Evolutionary conservation across 352 stramenopile genomes (phyloP), one percentile per base, ranked within the genome.

Genomic region (Globisporangium spinosum): DNA sequence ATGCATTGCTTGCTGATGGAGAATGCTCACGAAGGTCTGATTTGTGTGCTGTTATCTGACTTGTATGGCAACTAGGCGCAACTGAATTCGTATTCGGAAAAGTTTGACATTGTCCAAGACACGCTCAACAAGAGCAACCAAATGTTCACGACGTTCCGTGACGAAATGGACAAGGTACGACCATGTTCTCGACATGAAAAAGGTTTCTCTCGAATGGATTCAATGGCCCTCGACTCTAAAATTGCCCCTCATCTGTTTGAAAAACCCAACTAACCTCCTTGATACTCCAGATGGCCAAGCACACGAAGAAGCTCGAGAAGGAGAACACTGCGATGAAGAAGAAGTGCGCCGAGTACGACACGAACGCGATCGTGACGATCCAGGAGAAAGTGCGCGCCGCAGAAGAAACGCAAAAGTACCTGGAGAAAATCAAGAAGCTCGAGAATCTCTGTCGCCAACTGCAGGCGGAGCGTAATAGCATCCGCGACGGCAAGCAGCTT

Each of bases 271-370:
- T 4, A 49, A 49, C 4, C 40, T n/a, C 40, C 40, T 49, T n/a
- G 2, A 20, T n/a, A 51, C 20, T 51, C 7, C 20, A 85, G 72
- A 93, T 96, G 86, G 74, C 77, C 38, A 96, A 96, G 73, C 79
- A 88, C 20, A 93, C 83, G n/a, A 94, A 94, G 68, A 89, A 89
- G 49, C 70, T 96, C 2, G 88, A 96, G 71, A 96, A 94, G 63
- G 88, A 96, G 56, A 96, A 96, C 64, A 43, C 75, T 22, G 73
- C 85, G 17, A 74, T 96, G 0, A 83, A 87, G 61, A 94, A 90
- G 59, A 96, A 96, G 58, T 93, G 85, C 68, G 84, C 83, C 34
- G 73, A 80, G 54, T 96, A 96, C 68, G 88, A 96, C 70, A 80
- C 69, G 38, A 79, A 78, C 22, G 88, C 85, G 1, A 94, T 96